phyloP scores from a whole-genome alignment of 805 yeast species.

The Pichia phayaonensis region DNA sequence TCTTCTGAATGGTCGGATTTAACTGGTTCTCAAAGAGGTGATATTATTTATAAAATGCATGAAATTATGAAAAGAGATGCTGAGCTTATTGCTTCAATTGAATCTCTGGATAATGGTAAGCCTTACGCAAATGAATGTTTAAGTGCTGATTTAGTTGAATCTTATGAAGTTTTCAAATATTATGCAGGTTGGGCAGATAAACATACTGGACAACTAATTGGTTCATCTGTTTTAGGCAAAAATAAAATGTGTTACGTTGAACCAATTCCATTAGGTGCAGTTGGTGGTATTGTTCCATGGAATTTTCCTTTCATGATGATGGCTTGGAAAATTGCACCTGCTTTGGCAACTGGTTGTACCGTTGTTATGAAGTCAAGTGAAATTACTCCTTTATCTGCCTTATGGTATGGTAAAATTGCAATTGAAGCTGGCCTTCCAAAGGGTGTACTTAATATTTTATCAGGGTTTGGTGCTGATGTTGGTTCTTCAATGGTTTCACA shows the following conservation, averaged over 20 bases:
- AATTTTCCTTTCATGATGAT: slow-evolving; percentile 75
- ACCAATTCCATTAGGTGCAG: slow-evolving; percentile 61
- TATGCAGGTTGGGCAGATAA: slow-evolving; percentile 80
- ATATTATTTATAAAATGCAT: slow-evolving; percentile 43
- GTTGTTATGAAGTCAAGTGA: slow-evolving; percentile 68
- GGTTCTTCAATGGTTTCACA: slow-evolving; percentile 64
- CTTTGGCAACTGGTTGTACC: slow-evolving; percentile 68
- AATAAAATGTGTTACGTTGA: slow-evolving; percentile 46
- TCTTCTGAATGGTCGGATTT: slow-evolving; percentile 37
- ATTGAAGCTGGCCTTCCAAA: slow-evolving; percentile 67
- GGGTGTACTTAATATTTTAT: slow-evolving; percentile 67
- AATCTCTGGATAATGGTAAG: slow-evolving; percentile 53
- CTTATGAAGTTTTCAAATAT: slow-evolving; percentile 43
- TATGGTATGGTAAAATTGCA: slow-evolving; percentile 53
- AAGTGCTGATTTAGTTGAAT: slow-evolving; percentile 27
- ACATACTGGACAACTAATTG: slow-evolving; percentile 53
- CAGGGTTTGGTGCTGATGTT: slow-evolving; percentile 64
- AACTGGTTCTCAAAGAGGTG: slow-evolving; percentile 47
- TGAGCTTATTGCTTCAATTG: slow-evolving; percentile 45
- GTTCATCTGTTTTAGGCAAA: slow-evolving; percentile 23
- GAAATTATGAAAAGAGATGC: slow-evolving; percentile 42
- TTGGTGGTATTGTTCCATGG: slow-evolving; percentile 81
- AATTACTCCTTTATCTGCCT: slow-evolving; percentile 66
- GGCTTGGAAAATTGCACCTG: slow-evolving; percentile 74
- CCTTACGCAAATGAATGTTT: slow-evolving; percentile 41